Base-by-base conservation (phyloP, 2,329 filamentous ascomycete species). In the Aspergillus sp. region DNA sequence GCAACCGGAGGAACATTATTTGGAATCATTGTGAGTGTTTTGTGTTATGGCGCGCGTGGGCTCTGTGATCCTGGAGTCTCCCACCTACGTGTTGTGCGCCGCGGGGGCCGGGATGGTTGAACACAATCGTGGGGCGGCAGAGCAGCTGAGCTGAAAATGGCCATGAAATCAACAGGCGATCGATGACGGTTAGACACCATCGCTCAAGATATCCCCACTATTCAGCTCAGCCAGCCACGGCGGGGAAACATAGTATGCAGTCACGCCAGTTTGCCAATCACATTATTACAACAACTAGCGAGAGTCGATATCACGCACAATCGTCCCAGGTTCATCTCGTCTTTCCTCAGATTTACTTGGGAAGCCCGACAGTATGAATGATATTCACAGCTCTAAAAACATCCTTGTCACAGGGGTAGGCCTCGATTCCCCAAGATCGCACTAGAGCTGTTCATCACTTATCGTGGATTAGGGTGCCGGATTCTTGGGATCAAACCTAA, bases 401-500 rank as follows among this genome's bases (percentile, higher is more conserved):
- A 12, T 40, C 7, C 38, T 40, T 9, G 38, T 40, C 27, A 40
- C 38, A 6, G 38, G 38, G 38, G 38, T 40, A 40, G 12, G 26
- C 3, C 26, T 9, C 38, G 3, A 40, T 40, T 40, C 26, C 38
- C 27, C 7, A 26, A 4, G 38, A 10, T 40, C 5, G 38, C 38
- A 40, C 19, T 29, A 5, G 34, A 35, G 34, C 34, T 34, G 32
- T 34, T 34, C 32, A 34, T 8, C 32, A 5, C 34, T 35, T 12
- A 35, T 35, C 34, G 34, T 35, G 10, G 10, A 35, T 35, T 41
- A 50, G 50, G 50, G 41, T 42, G 52, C 48, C 5, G 50, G 52
- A 0, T 54, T 52, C 36, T 29, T 54, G 1, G 50, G 52, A 34
- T 52, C 50, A 19, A 44, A 52, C 29, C 19, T 54, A 29, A 42